Base-by-base conservation (phyloP, 164 flowering plant species). In the Berberis vulgaris region DNA sequence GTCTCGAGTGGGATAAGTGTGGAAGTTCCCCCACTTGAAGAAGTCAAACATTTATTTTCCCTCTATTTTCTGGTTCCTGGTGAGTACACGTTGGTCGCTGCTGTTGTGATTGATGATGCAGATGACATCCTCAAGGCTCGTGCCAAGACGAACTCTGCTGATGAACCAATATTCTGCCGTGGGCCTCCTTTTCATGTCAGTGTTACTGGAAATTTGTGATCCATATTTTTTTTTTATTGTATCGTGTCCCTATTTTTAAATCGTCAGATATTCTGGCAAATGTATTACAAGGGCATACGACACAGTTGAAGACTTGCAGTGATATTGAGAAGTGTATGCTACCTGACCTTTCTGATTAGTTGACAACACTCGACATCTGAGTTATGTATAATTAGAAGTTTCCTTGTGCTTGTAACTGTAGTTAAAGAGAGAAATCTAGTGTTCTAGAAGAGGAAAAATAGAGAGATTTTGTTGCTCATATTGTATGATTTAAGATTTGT, bases 101-200 rank as follows among this genome's bases (percentile, higher is more conserved):
- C 97, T 60, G 94, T 97, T 12, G 79, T 91, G 68, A 95, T 95
- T 12, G 82, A 83, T 68, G 90, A 91, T 80, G 79, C 97, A 10
- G 91, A 85, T 64, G 91, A 86, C 47, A 73, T 95, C 62, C 89
- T 91, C 62, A 80, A 92, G 69, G 97, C 96, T 62, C 90, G 97
- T 8, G 97, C 99, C n/a, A 86, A 71, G 73, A 76, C 86, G 5
- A 73, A 65, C 63, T 82, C 87, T 43, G 73, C 84, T 9, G 86
- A 87, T 69, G 97, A 91, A 73, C 96, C 99, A 1, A 89, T 94
- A 55, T 84, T 84, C 63, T 94, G 97, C 46, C 86, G 96, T 13
- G 97, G 99, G 5, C 88, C 99, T 0, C 99, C 99, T 5, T 89
- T 84, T 65, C 95, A 86, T 66, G 83, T 94, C n/a, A 82, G 79